Base-by-base conservation (phyloP, 345 rosid genomes). In the Trapa incisa region DNA sequence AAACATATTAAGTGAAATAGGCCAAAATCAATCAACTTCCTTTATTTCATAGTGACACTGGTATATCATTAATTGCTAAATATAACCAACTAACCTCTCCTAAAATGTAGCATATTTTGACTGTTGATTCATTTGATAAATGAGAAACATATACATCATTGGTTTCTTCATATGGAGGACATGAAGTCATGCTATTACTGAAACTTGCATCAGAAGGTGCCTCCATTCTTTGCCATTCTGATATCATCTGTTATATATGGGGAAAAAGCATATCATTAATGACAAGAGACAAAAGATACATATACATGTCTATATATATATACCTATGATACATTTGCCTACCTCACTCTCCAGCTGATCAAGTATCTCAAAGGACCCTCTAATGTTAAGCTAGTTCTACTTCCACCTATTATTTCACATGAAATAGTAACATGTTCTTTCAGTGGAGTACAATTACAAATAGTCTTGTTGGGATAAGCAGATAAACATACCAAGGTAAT, bases 321-420 rank as follows among this genome's bases (percentile, higher is more conserved):
- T 65, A 74, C 29, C 29, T 22, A 22, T 38, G 56, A 47, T 36
- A 66, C 47, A 39, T 37, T 64, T 16, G 50, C 69, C 73, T 76
- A 88, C 98, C 95, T 89, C 96, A 53, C 77, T 72, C 81, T 83
- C 93, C 64, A 92, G 89, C 77, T 78, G 88, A 70, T 85, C 93
- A 42, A 92, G 94, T 68, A 89, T 86, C 82, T 89, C 88, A 62
- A 22, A 92, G 88, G 73, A 85, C 86, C 75, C 83, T 83, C 68
- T 92, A 89, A 71, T 92, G 96, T 70, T 87, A 92, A 50, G 75
- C 50, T 37, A 84, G 91, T 75, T 92, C 98, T 38, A 89, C 89
- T 78, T 92, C 98, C 72, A 92, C 91, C 98, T 92, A 81, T 61
- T 70, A 53, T 32, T 53, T 65, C 52, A 72, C 47, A 75, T 74